Base-by-base conservation (phyloP, 2,329 filamentous ascomycete genomes). In the Tolypocladium paradoxum region DNA sequence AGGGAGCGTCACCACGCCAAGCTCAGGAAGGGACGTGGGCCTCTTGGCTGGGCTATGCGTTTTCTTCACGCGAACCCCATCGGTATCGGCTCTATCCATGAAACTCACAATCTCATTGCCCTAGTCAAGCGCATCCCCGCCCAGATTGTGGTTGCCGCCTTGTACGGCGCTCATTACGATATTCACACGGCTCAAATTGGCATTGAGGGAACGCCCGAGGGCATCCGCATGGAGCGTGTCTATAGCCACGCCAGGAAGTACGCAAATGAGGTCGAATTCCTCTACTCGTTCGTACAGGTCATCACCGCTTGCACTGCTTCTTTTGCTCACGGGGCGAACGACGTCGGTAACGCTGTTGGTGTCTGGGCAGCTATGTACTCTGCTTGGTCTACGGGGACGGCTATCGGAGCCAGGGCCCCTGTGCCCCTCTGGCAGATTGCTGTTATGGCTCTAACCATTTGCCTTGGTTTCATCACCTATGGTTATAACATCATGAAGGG, bases 401-500 rank as follows among this genome's bases (percentile, higher is more conserved):
- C 84, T 4, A 74, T 79, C 16, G 72, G 73, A 2, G 68, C 82
- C 58, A 87, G 88, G 70, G 79, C 82, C 3, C 68, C 77, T 0
- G 87, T 91, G 0, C 84, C 84, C 4, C 64, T 87, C 47, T 92
- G 88, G 88, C 86, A 90, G 69, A 77, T 91, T 52, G 87, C 83
- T 50, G 84, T 90, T 20, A 72, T 87, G 14, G 76, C 82, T 29
- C 66, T 74, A 1, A 81, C 75, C 38, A 83, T 89, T 64, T 87
- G 77, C 48, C 57, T 83, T 43, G 87, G 86, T 60, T 76, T 90
- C 54, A 75, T 84, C 64, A 89, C 85, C 16, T 90, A 89, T 62
- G 87, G 86, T 11, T 90, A 89, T 74, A 89, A 90, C 74, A 90
- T 90, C 71, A 90, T 90, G 85, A 88, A 87, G 73, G 82, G 79